These are phyloP conservation scores for Babesia divergens DNA, from an alignment of 169 alveolate genomes.

Conservation along the genomic window DNA sequence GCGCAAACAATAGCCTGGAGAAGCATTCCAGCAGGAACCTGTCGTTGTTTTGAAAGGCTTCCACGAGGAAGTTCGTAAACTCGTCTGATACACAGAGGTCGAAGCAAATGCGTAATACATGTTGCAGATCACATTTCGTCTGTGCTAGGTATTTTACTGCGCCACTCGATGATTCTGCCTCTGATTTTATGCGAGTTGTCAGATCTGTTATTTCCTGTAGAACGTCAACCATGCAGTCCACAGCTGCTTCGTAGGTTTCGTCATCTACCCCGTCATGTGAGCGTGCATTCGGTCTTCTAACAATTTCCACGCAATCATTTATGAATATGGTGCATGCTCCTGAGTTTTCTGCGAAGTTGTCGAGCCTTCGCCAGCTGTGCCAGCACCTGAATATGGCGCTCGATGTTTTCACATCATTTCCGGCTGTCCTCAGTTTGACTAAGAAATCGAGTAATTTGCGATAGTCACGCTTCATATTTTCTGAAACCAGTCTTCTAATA, in stretches of 20 bases:
- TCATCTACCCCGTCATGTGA: constrained; percentile 18
- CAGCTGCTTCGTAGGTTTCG: constrained; percentile 44
- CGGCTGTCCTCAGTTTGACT: constrained; percentile 9
- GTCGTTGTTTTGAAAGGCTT: constrained; percentile 29
- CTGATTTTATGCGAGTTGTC: neutral
- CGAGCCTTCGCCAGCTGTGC: constrained; percentile 50
- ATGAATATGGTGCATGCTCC: constrained; percentile 20
- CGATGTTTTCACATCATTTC: constrained; percentile 7
- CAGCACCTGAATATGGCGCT: constrained; percentile 34
- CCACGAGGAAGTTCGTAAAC: constrained; percentile 9
- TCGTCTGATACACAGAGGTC: constrained; percentile 23
- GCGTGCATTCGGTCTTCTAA: neutral
- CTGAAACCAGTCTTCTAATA: neutral
- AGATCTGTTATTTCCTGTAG: constrained; percentile 26
- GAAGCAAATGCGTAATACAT: constrained; percentile 6
- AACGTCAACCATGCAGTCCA: constrained; percentile 44
- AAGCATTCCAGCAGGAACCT: constrained; percentile 4
- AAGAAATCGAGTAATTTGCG: constrained; percentile 22
- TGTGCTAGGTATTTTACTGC: neutral
- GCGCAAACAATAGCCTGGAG: constrained; percentile 16
- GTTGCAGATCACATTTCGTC: constrained; percentile 17
- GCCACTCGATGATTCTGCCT: constrained; percentile 11
- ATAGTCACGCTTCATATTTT: constrained; percentile 22
- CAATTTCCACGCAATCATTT: constrained; percentile 34
- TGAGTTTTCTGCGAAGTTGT: constrained; percentile 18